Base-by-base conservation (phyloP, 2,329 filamentous ascomycete genomes). In the Exophiala aquamarina region DNA sequence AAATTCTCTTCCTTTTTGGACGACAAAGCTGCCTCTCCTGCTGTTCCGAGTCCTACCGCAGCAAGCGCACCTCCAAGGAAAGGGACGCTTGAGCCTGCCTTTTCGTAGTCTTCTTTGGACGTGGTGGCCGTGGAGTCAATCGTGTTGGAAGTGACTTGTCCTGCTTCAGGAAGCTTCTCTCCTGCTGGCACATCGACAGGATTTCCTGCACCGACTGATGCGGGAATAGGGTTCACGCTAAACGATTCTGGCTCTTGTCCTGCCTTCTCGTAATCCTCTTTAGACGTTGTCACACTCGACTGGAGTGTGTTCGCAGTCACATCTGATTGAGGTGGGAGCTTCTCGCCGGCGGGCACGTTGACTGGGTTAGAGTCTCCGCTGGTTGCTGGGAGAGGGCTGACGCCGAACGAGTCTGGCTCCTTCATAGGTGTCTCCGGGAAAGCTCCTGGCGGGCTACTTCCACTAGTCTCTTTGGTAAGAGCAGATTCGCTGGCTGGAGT, bases 51-150 rank as follows among this genome's bases (percentile, higher is more conserved):
- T 8, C 64, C 66, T 33, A 72, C 69, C 38, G 63, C 64, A 49
- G 75, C 70, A 35, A 67, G 64, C 17, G 66, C 63, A 36, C 67
- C 67, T 18, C 73, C 70, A n/a, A 75, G 66, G 31, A 49, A 35
- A 20, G 71, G 67, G 10, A 76, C 63, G 26, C 66, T 61, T 28
- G 66, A 55, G 61, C 83, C 78, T 55, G 84, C 83, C 67, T 87
- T 87, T 66, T 94, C 86, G 68, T 96, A 97, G 1, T 89, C 92
- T 58, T 83, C 87, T 66, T 89, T 79, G 66, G 96, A 91, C 15
- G 88, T 79, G 61, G 72, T 75, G 28, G 74, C 76, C 19, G 74
- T 79, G 56, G 78, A 81, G 33, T 84, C 81, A 62, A 95, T 79
- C 17, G 89, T 84, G 66, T 87, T 86, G 41, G 77, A 68, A 38